Evolutionary conservation across 2,329 filamentous ascomycete species (phyloP), one percentile per base, ranked within the genome.

Genomic region (Rutstroemia sp.): DNA sequence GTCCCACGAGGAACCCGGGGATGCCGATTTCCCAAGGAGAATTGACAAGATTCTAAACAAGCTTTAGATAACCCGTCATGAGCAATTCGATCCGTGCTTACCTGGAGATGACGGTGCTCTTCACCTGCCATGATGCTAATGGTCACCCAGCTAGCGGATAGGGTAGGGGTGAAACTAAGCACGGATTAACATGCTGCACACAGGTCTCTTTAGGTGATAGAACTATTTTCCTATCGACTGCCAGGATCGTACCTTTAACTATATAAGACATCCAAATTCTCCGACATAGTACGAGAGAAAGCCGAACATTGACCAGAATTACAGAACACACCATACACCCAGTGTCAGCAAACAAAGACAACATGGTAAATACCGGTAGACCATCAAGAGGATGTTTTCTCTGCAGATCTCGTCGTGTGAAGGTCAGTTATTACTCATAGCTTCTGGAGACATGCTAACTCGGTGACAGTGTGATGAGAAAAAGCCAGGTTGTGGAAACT

Each of bases 401-500:
- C 21, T 61, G 59, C 49, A 58, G 59, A 34, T 42, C 58, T 38
- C 50, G 59, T 30, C 59, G 59, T n/a, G 54, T 61, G n/a, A 59
- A 61, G 58, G 58, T 55, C 18, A 51, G 53, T 34, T 12, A 34
- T 12, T 34, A 4, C 30, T 34, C 30, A 34, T 14, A 34, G 30
- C 3, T 34, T 34, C 3, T 10, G 16, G 14, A 45, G 25, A 10
- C 5, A 12, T 38, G 34, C 38, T 55, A 37, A 55, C 18, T 27
- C 3, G 16, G n/a, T 23, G 23, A 12, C 7, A 55, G 53, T 51
- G 53, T 45, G 46, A 55, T 44, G 52, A 57, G 48, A 49, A 65
- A 61, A 62, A 59, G 54, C 64, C 59, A 52, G 62, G 66, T 61
- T 64, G 63, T 63, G 53, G 53, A 30, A 55, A 55, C 16, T 55